These are phyloP conservation scores for Lecanicillium sp. DNA, from an alignment of 2,329 filamentous ascomycete species.

Conservation along the genomic window DNA sequence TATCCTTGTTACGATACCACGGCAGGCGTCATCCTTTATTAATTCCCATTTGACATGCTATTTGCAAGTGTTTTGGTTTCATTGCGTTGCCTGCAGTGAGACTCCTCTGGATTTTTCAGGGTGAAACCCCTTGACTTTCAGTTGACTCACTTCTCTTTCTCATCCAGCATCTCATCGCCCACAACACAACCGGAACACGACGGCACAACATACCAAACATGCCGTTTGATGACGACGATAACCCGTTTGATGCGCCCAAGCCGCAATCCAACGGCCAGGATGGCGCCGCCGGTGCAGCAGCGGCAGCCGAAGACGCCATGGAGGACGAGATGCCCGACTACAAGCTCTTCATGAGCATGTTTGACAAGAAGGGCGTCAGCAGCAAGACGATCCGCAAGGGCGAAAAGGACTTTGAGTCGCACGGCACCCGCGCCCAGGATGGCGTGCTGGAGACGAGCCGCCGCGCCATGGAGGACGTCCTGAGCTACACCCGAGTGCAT, in stretches of 20 bases:
- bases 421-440: constrained; percentile 77
- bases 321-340: constrained; percentile 85
- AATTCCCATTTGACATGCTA: too few relatives aligned
- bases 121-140: too few relatives aligned
- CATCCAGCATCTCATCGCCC: neutral
- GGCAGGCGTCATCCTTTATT: too few relatives aligned
- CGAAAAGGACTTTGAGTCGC: constrained; percentile 94
- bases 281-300: constrained; percentile 19
- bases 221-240: constrained; percentile 38
- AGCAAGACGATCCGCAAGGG: constrained; percentile 74
- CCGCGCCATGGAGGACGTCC: constrained; percentile 79
- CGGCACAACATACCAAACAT: constrained; percentile 15
- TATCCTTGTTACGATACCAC: too few relatives aligned
- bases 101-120: too few relatives aligned
- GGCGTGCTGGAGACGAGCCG: constrained; percentile 72
- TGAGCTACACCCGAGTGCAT: constrained; percentile 71
- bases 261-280: constrained; percentile 8
- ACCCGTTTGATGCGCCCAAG: constrained; percentile 18
- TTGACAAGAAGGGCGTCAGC: constrained; percentile 42
- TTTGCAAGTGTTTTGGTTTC: too few relatives aligned
- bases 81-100: too few relatives aligned
- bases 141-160: too few relatives aligned
- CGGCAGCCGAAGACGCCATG: constrained; percentile 46
- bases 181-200: neutral
- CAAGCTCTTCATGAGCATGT: constrained; percentile 55